phyloP scores from a whole-genome alignment of 2,329 filamentous ascomycete genomes.

The Aurifilum marmelostoma region DNA sequence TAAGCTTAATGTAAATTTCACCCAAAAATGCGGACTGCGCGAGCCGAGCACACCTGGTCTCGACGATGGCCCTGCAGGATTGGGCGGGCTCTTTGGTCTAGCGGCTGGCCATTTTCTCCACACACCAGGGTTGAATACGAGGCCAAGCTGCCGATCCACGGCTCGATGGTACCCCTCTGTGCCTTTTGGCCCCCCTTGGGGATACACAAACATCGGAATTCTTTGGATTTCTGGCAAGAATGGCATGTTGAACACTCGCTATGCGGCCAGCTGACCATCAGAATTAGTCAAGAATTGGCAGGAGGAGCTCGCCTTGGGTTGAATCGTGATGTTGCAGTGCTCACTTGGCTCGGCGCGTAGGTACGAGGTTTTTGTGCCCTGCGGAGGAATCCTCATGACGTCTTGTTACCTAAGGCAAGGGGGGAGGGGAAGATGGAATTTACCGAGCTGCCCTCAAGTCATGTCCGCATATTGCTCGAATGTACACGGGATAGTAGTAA shows the following conservation, averaged over 20 bases:
- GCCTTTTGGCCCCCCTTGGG: neutral
- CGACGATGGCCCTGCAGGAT: neutral
- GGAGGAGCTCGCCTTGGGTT: neutral
- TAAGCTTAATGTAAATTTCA: conserved; percentile 6
- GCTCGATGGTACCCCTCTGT: neutral
- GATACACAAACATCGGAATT: neutral
- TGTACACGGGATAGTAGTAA: neutral
- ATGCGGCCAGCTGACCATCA: neutral
- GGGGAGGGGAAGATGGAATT: neutral
- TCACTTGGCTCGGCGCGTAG: neutral
- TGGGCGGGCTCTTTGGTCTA: conserved; percentile 3
- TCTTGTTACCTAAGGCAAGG: conserved; percentile 5
- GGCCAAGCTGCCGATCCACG: conserved; percentile 11
- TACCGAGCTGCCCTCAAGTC: neutral
- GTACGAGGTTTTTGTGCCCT: conserved; percentile 3
- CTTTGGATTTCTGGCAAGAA: neutral
- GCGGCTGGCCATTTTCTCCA: conserved; percentile 10
- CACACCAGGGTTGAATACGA: conserved; percentile 11
- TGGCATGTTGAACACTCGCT: neutral
- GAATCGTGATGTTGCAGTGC: neutral
- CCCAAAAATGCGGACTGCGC: neutral
- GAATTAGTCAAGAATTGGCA: neutral
- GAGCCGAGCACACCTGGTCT: neutral
- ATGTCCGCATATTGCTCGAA: neutral
- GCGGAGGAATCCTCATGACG: conserved; percentile 4